Base-by-base conservation (phyloP, 768 basidiomycete genomes). In the Lactarius akahatsu region DNA sequence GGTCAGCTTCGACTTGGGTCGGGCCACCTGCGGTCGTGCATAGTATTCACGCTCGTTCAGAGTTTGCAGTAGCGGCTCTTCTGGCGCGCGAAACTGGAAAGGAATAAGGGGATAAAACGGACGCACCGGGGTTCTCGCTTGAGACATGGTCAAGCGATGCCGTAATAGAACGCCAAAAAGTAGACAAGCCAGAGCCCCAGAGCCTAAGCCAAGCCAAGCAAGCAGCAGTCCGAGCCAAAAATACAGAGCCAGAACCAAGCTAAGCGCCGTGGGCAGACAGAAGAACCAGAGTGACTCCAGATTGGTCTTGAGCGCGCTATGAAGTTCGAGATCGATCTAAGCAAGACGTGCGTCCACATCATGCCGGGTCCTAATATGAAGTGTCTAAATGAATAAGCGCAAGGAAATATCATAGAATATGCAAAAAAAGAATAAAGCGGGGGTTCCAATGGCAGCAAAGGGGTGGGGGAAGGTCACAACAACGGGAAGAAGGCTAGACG, bases 261-360 rank as follows among this genome's bases (percentile, higher is more conserved):
- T 28, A 50, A 62, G 65, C 61, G 47, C 56, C 45, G 23, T 52
- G 41, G 61, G 38, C 61, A 66, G 57, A 62, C 23, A 26, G 47
- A 61, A 32, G 30, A 47, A 28, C 15, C 5, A 62, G 38, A 57
- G 54, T 4, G 23, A 56, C 23, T 38, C 65, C 43, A 61, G 60
- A 23, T 61, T 40, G 60, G 38, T 50, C 64, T 65, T 65, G 64
- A 65, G 64, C 59, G 64, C 64, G 63, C 63, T 41, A 52, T 59
- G 28, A 40, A n/a, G 54, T 45, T 61, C 52, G 32, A 23, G 20
- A 41, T 30, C 3, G 40, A 34, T 60, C 61, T 41, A 45, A 45
- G 60, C 60, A 52, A 40, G 65, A 62, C 61, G 47, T 62, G 65
- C 65, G 65, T 57, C 60, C 65, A 62, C 65, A 40, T 34, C 65